Percentiles rank a stretch among this genome's conserved stretches.
phyloP scores from a whole-genome alignment of 768 basidiomycete genomes.

The Tylopilus vinaceipallidus region DNA sequence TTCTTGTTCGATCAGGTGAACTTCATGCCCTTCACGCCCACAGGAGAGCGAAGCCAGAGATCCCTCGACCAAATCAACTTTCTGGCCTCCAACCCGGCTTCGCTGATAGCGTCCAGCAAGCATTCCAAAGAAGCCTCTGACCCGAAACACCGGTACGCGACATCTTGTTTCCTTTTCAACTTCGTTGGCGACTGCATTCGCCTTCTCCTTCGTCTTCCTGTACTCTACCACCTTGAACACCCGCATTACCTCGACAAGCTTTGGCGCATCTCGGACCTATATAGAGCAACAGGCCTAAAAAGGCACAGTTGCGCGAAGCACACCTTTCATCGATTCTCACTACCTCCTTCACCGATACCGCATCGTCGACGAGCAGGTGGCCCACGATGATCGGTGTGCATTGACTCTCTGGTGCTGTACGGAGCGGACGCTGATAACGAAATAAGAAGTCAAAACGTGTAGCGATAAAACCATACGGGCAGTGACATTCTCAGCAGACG shows the following conservation, averaged over 20 bases:
- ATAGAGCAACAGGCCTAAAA: no score
- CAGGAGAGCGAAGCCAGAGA: conserved; percentile 21
- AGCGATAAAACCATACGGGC: no score
- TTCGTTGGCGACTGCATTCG: conserved; percentile 64
- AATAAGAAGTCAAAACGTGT: no score
- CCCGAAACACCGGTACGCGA: conserved; percentile 83
- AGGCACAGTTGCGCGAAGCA: no score
- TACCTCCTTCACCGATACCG: no score
- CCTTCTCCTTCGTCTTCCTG: conserved; percentile 66
- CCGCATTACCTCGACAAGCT: conserved; percentile 56
- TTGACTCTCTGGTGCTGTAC: no score
- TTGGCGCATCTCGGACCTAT: no score
- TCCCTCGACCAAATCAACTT: conserved; percentile 52
- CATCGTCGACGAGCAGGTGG: no score
- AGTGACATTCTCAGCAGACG: no score
- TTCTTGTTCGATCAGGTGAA: conserved; percentile 8
- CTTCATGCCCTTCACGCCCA: conserved; percentile 3
- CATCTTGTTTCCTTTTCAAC: conserved; percentile 72
- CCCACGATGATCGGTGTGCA: no score
- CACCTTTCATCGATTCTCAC: no score
- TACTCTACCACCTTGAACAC: conserved; percentile 49
- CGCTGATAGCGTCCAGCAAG: conserved; percentile 69
- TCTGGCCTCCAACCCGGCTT: conserved; percentile 83
- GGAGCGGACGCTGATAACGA: no score
- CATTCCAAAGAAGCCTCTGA: conserved; percentile 79